phyloP scores from a whole-genome alignment of 306 rosid species.

The Leucaena leucocephala region DNA sequence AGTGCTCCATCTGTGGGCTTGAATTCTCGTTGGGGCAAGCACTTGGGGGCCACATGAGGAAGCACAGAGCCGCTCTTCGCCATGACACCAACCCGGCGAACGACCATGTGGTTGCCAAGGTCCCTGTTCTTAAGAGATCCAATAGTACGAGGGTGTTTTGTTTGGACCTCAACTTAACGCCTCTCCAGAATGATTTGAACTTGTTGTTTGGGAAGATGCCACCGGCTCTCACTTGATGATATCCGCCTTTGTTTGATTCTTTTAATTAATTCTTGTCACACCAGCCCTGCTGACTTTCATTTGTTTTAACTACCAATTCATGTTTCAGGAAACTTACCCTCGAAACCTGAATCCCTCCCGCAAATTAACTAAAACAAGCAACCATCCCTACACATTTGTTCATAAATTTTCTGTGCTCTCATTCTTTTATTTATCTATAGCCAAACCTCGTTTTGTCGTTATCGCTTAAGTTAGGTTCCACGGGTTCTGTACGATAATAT shows the following conservation, averaged over 20 bases:
- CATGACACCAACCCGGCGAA: background rate
- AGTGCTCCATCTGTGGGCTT: conserved; percentile 70
- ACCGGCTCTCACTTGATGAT: conserved; percentile 53
- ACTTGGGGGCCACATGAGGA: conserved; percentile 86
- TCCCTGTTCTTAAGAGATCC: conserved; percentile 42
- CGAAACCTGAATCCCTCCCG: no score
- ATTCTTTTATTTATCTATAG: no score
- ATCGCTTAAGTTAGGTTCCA: background rate
- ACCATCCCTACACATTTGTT: no score
- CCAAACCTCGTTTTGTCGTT: no score
- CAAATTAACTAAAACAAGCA: no score
- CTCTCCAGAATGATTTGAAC: conserved; percentile 78
- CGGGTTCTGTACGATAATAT: background rate
- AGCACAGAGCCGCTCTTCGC: conserved; percentile 47
- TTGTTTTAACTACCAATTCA: no score
- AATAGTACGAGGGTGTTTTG: conserved; percentile 33
- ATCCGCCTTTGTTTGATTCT: background rate
- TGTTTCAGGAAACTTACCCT: no score
- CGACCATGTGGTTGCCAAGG: conserved; percentile 3
- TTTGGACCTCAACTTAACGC: conserved; percentile 82
- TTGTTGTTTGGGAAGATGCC: conserved; percentile 61
- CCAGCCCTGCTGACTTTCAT: background rate
- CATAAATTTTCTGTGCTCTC: no score
- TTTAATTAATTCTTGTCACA: background rate
- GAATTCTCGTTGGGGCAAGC: conserved; percentile 79